Evolutionary conservation across 2,329 filamentous ascomycete genomes (phyloP).

Genomic region (Colletotrichum salicis): DNA sequence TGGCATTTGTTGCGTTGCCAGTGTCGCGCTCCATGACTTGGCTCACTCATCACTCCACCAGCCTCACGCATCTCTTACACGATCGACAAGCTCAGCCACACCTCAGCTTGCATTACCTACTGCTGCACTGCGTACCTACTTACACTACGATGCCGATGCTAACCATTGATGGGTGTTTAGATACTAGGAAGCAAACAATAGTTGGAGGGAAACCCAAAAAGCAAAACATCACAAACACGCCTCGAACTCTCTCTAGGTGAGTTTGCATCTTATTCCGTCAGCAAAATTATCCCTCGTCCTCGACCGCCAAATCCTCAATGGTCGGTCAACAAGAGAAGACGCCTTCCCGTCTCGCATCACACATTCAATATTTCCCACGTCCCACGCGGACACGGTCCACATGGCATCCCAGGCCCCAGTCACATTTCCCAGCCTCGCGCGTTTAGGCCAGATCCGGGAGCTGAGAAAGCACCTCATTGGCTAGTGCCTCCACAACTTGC

Average conservation of each 20-base stretch:
- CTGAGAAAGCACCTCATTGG: slow-evolving; percentile 13
- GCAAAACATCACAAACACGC: neutral
- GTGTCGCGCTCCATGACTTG: slow-evolving; percentile 2
- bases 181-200: neutral
- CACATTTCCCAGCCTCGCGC: slow-evolving; percentile 34
- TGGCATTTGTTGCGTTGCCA: slow-evolving; percentile 19
- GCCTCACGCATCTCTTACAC: slow-evolving; percentile 28
- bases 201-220: neutral
- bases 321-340: neutral
- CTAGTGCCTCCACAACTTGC: slow-evolving; percentile 15
- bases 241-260: slow-evolving; percentile 14
- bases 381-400: slow-evolving; percentile 13
- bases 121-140: too few species aligned
- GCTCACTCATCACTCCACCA: slow-evolving; percentile 24
- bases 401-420: slow-evolving; percentile 15
- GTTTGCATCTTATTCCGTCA: neutral
- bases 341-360: slow-evolving; percentile 26
- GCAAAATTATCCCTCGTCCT: neutral
- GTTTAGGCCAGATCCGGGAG: slow-evolving; percentile 21
- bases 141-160: neutral
- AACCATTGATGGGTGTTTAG: neutral
- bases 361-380: slow-evolving; percentile 12
- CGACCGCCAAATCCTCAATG: neutral
- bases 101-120: neutral
- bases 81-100: slow-evolving; percentile 22